Percentiles rank a stretch among this genome's conserved stretches.
Conservation (phyloP, 495 filamentous ascomycete species). For the Umbilicaria muhlenbergii region DNA sequence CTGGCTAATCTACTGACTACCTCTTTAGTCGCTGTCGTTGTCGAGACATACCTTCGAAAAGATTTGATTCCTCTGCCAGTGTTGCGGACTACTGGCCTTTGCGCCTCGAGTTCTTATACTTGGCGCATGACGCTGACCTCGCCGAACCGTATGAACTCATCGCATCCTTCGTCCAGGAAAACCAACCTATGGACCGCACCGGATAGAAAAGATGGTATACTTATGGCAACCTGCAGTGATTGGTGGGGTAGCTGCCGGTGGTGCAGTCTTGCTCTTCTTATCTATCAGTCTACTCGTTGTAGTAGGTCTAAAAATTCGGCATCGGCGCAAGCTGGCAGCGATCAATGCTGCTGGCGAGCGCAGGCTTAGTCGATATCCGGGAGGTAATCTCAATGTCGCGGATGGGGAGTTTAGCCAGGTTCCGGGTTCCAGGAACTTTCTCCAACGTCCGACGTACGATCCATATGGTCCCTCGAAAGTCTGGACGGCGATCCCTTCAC, state of each 20-base stretch:
- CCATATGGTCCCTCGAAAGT: conserved; percentile 25
- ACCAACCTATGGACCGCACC: too few species aligned
- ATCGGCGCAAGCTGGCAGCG: conserved; percentile 20
- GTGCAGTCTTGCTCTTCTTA: conserved; percentile 24
- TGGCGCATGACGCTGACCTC: background rate
- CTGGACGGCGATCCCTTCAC: conserved; percentile 29
- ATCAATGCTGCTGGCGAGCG: conserved; percentile 9
- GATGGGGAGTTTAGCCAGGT: conserved; percentile 15
- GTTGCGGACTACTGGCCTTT: background rate
- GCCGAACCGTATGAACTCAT: background rate
- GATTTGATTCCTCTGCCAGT: too few species aligned
- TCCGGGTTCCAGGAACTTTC: conserved; percentile 19
- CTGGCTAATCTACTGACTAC: too few species aligned
- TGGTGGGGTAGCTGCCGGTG: conserved; percentile 28
- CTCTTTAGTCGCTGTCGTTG: too few species aligned
- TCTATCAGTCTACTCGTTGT: conserved; percentile 20
- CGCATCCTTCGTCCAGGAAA: background rate
- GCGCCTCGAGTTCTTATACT: background rate
- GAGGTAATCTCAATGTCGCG: conserved; percentile 14
- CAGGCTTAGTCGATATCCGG: conserved; percentile 12
- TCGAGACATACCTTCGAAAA: too few species aligned
- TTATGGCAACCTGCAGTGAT: conserved; percentile 4
- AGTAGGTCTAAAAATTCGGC: conserved; percentile 26
- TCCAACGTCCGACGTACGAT: conserved; percentile 24
- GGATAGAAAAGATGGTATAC: background rate